Evolutionary conservation across 1,139 yeast species (phyloP), one percentile per base, ranked within the genome.

Genomic region (Geotrichum aggregatum): DNA sequence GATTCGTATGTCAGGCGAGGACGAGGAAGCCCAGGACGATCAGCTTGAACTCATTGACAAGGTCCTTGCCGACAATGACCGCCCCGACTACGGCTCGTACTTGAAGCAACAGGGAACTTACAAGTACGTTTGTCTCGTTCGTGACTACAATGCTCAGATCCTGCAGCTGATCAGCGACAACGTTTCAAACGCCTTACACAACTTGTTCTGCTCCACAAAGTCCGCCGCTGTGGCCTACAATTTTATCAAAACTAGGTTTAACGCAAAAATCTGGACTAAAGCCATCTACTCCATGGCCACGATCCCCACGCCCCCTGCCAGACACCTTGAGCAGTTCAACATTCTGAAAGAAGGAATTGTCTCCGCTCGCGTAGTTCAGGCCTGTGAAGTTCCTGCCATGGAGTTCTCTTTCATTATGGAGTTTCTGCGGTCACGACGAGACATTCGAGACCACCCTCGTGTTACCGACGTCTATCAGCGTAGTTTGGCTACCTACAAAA

Each of bases 311-410:
- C 50, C 50, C n/a, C 50, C 44, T 10, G 44, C 45, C 3, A 5
- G 43, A 14, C 50, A 47, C 11, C 30, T 47, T 6, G 50, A 47
- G 22, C 50, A 47, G 22, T 47, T 47, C 50, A 47, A 39, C 22
- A 47, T 47, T 47, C 50, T 47, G 33, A 47, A 47, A 35, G 43
- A 41, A 7, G 44, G 45, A 5, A 47, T 47, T 14, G n/a, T 40
- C 3, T 41, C 43, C 16, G 50, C 50, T 3, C 50, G 50, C 22
- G 44, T 18, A 16, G 50, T 47, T 4, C 45, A 47, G 21, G 45
- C 50, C 11, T 47, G 50, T 33, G 50, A 47, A 35, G 50, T 47
- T 14, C 50, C 50, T 19, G 50, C 50, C 44, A 47, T 47, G 50
- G 50, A 47, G 40, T 47, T 47, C 40, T 30, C 50, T n/a, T 47